Percentiles rank a stretch among this genome's conserved stretches.
Evolutionary conservation across 805 yeast genomes (phyloP).

Genomic region (Cyberlindnera maritima): DNA sequence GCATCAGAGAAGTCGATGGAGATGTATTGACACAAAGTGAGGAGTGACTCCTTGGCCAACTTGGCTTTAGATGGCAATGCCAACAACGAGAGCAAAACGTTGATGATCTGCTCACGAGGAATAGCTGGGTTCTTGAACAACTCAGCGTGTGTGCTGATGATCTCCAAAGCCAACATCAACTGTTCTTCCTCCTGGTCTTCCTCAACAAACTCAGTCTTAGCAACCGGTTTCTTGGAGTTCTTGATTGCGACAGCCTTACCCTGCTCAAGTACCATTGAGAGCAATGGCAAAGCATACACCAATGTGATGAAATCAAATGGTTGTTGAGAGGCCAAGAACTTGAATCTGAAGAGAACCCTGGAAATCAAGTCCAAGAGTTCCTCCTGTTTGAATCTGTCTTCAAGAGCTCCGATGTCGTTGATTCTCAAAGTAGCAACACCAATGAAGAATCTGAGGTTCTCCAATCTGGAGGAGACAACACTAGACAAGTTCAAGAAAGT

Average conservation of each 20-base stretch:
- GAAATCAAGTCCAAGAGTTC: constrained; percentile 53
- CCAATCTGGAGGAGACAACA: constrained; percentile 51
- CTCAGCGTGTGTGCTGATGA: constrained; percentile 66
- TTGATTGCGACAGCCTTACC: constrained; percentile 58
- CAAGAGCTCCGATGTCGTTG: constrained; percentile 42
- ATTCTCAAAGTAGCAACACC: constrained; percentile 73
- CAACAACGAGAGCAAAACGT: constrained; percentile 63
- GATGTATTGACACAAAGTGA: constrained; percentile 72
- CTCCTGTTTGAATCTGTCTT: constrained; percentile 46
- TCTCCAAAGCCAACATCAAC: constrained; percentile 69
- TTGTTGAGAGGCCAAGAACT: constrained; percentile 68
- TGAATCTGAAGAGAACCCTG: constrained; percentile 71
- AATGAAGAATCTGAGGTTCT: constrained; percentile 45
- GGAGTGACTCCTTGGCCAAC: constrained; percentile 77
- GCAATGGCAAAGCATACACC: constrained; percentile 72
- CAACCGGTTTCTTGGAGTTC: constrained; percentile 48
- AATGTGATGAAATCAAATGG: constrained; percentile 68
- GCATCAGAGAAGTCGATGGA: constrained; percentile 53
- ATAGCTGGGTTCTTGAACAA: constrained; percentile 61
- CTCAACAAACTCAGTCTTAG: constrained; percentile 68
- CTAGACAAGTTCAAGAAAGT: constrained; percentile 55
- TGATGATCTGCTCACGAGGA: constrained; percentile 66
- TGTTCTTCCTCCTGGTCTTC: constrained; percentile 91
- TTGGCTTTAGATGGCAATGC: constrained; percentile 76
- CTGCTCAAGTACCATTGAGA: constrained; percentile 62